These are phyloP conservation scores for Zelonia costaricensis DNA, from an alignment of 208 protist genomes.

Conservation along the genomic window DNA sequence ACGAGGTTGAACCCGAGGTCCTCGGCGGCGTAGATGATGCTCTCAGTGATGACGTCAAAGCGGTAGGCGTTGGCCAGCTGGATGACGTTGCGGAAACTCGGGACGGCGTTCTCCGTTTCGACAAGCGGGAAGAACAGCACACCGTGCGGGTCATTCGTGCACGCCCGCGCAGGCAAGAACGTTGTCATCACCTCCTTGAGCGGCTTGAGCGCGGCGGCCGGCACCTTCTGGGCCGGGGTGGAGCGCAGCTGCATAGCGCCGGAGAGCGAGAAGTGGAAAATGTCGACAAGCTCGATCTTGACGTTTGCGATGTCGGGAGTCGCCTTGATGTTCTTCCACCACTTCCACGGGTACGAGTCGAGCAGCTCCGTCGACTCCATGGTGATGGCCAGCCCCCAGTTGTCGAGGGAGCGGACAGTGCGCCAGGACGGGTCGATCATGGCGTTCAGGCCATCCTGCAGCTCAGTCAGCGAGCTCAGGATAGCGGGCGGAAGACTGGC, in stretches of 20 bases:
- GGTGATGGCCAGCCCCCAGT: constrained; percentile 90
- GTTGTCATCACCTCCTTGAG: constrained; percentile 34
- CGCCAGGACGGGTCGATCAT: constrained; percentile 80
- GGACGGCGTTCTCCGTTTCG: constrained; percentile 71
- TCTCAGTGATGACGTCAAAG: constrained; percentile 84
- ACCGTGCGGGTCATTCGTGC: constrained; percentile 34
- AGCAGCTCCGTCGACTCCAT: constrained; percentile 89
- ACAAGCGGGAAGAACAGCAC: constrained; percentile 72
- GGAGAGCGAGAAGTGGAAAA: constrained; percentile 91
- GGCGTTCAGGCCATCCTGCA: constrained; percentile 87
- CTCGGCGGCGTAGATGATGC: constrained; percentile 69
- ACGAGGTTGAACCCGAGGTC: constrained; percentile 90
- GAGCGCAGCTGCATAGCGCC: constrained; percentile 74
- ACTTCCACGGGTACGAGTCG: constrained; percentile 94
- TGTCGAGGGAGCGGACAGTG: constrained; percentile 57
- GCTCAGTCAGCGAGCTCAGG: constrained; percentile 55
- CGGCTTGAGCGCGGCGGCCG: constrained; percentile 19
- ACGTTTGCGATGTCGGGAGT: constrained; percentile 82
- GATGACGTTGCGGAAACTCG: constrained; percentile 89
- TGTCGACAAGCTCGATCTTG: constrained; percentile 91
- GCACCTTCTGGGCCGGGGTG: constrained; percentile 21
- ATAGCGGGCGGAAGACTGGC: constrained; percentile 39
- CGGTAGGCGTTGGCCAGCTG: constrained; percentile 71
- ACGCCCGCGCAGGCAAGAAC: constrained; percentile 19
- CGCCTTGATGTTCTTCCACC: constrained; percentile 91